Conservation (phyloP, 768 basidiomycete genomes). For the Leccinum fibrillosum region DNA sequence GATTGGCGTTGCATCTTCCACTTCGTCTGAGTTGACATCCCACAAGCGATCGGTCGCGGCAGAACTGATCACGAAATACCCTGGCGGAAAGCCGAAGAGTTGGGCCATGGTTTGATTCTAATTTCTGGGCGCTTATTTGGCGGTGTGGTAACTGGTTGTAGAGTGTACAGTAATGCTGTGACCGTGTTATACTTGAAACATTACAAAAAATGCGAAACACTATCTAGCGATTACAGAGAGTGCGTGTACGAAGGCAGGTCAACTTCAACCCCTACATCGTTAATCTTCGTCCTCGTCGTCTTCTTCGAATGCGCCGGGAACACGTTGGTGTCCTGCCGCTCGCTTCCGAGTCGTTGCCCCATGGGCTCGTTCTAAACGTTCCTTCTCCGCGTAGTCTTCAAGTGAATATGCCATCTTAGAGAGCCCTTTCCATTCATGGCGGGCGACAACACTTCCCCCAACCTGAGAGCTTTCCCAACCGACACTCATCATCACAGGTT, state of each 20-base stretch:
- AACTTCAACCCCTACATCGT: not conserved
- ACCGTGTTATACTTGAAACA: not conserved
- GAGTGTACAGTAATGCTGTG: not conserved
- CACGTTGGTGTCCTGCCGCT: conserved; percentile 5
- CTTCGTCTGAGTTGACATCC: conserved; percentile 33
- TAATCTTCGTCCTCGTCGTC: conserved; percentile 21
- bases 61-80: conserved; percentile 40
- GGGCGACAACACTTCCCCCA: conserved; percentile 75
- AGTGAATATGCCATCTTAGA: conserved; percentile 63
- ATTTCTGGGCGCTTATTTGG: not conserved
- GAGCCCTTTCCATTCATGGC: conserved; percentile 96
- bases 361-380: conserved; percentile 33
- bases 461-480: conserved; percentile 69
- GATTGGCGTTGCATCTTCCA: conserved; percentile 42
- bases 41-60: conserved; percentile 34
- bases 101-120: conserved; percentile 16
- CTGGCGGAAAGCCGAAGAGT: conserved; percentile 34
- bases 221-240: not conserved
- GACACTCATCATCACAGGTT: conserved; percentile 89
- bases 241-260: not conserved
- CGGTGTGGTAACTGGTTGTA: not conserved
- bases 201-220: too few relatives aligned
- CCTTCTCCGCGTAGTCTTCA: conserved; percentile 74
- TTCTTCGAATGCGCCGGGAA: conserved; percentile 29
- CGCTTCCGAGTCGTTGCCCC: conserved; percentile 6